Base-by-base conservation (phyloP, 805 yeast genomes). In the Metschnikowia gruessii region DNA sequence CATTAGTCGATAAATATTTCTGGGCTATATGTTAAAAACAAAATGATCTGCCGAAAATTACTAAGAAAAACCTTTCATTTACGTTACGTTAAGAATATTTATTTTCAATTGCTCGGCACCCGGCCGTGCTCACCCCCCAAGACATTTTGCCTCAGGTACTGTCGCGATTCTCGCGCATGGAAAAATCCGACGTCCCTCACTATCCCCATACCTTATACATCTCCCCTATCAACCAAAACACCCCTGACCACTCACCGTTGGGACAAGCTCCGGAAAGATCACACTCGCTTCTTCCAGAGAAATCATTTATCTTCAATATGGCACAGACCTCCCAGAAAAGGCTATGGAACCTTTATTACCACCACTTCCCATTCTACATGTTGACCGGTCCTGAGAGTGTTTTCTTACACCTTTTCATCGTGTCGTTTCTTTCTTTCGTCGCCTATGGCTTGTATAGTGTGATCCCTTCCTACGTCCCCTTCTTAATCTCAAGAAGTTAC, bases 341-440 rank as follows among this genome's bases (percentile, higher is more conserved):
- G 21, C 21, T 46, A 28, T 54, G 57, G 58, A 50, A 51, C 37
- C 50, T 59, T 34, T 74, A 75, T 61, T 75, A 69, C 60, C 66
- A 66, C 61, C 68, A 68, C 51, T 68, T 76, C 48, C 81, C 81
- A 12, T 69, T 68, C 51, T 69, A 62, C 60, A 76, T 76, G 80
- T 66, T 76, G 64, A 76, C 81, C 19, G 63, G 59, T 38, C 61
- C 65, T 28, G 81, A 76, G 61, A 58, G 70, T 18, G 48, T 64
- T 63, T 42, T 54, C 34, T 48, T 55, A 42, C 57, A 55, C 40
- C 45, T 54, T 18, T 55, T 51, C 41, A 39, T 55, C 22, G 31
- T 52, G 32, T 40, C 56, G 24, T 53, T 54, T 43, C 41, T 55
- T 29, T 43, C 50, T 22, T 52, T 55, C 28, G 50, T 54, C 12